Conservation (phyloP, 2,329 filamentous ascomycete genomes). For the Fusarium liriodendri region DNA sequence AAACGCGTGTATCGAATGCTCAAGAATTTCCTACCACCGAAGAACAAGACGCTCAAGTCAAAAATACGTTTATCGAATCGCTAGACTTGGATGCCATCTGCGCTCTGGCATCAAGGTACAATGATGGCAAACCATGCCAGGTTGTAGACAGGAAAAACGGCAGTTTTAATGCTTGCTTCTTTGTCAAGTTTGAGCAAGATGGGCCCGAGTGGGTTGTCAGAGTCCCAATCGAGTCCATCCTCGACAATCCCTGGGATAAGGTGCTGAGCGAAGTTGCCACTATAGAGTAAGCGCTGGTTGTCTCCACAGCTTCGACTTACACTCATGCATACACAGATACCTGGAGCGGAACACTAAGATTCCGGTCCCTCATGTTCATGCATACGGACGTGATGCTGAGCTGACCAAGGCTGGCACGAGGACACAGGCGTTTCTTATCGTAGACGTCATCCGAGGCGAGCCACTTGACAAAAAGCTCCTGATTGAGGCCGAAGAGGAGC, state of each 20-base stretch:
- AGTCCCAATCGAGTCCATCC: slow-evolving; percentile 37
- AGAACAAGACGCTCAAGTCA: slow-evolving; percentile 6
- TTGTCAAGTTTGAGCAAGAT: slow-evolving; percentile 31
- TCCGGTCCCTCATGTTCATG: slow-evolving; percentile 36
- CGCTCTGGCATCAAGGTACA: slow-evolving; percentile 35
- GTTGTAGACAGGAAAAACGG: slow-evolving; percentile 31
- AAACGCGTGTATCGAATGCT: neutral
- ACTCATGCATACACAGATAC: slow-evolving; percentile 14
- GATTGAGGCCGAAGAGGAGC: slow-evolving; percentile 2
- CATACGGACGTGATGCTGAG: slow-evolving; percentile 29
- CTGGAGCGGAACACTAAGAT: slow-evolving; percentile 35
- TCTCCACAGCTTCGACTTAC: neutral
- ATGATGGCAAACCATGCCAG: slow-evolving; percentile 27
- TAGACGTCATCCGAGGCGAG: slow-evolving; percentile 33
- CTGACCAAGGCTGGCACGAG: neutral
- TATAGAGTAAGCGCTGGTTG: slow-evolving; percentile 24
- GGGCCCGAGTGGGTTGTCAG: slow-evolving; percentile 37
- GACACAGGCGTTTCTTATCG: slow-evolving; percentile 36
- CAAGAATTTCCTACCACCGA: slow-evolving; percentile 21
- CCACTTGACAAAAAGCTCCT: slow-evolving; percentile 31
- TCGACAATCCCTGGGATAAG: slow-evolving; percentile 41
- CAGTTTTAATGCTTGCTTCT: slow-evolving; percentile 42
- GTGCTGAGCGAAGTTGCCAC: slow-evolving; percentile 43
- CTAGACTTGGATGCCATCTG: slow-evolving; percentile 32
- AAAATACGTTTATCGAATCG: slow-evolving; percentile 37